A percentile compares a stretch with the other conserved stretches of the same genome.
Evolutionary conservation across 306 rosid genomes (phyloP).

Genomic region (Dalbergia oliveri): DNA sequence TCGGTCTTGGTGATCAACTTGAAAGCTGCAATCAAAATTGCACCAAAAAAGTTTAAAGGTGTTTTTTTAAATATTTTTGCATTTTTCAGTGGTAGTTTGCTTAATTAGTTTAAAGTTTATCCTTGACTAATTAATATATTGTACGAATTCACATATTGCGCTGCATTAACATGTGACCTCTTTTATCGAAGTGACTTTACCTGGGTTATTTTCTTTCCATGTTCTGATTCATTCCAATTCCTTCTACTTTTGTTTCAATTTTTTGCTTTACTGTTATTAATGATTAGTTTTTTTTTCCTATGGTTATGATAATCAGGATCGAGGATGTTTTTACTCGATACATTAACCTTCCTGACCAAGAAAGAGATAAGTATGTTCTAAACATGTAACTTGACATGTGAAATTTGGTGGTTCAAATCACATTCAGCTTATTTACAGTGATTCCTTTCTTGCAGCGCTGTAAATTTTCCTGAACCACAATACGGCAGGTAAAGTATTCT

Average conservation of each 20-base stretch:
- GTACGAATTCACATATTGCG: too few relatives aligned
- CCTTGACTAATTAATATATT: too few relatives aligned
- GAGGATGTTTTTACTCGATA: conserved; percentile 89
- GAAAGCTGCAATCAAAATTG: background rate
- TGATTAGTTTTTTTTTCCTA: background rate
- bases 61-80: too few relatives aligned
- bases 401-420: background rate
- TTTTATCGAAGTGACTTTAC: too few relatives aligned
- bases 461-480: conserved; percentile 56
- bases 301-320: conserved; percentile 60
- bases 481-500: conserved; percentile 53
- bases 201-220: background rate
- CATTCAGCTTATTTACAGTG: conserved; percentile 31
- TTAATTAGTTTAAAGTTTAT: too few relatives aligned
- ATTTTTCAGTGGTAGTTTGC: too few relatives aligned
- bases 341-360: conserved; percentile 82
- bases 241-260: background rate
- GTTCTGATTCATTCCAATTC: background rate
- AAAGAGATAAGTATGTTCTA: conserved; percentile 73
- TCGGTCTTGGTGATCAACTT: background rate
- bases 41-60: background rate
- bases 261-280: background rate
- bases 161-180: too few relatives aligned
- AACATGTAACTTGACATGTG: background rate
- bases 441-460: conserved; percentile 59